A percentile compares a stretch with the other conserved stretches of the same genome.
Conservation (phyloP, 805 yeast species). For the Naumovozyma dairenensis region DNA sequence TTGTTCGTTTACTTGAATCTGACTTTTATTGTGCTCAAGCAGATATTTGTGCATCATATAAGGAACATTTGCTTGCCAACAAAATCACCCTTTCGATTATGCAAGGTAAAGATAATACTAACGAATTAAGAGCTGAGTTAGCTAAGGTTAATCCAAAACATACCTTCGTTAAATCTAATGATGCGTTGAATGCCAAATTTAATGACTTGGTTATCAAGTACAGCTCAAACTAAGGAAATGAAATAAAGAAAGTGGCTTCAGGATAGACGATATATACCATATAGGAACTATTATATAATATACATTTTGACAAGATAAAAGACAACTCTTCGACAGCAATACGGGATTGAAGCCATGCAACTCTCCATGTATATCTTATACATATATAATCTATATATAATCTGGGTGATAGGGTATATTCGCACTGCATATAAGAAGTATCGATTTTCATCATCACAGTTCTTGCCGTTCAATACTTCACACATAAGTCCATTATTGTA, state of each 20-base stretch:
- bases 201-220: constrained; percentile 62
- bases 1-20: constrained; percentile 40
- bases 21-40: constrained; percentile 31
- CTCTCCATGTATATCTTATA: too few relatives aligned
- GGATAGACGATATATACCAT: too few relatives aligned
- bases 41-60: constrained; percentile 21
- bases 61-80: constrained; percentile 49
- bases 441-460: too few relatives aligned
- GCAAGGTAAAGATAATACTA: constrained; percentile 39
- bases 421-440: too few relatives aligned
- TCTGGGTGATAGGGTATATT: too few relatives aligned
- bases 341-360: too few relatives aligned
- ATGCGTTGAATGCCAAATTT: constrained; percentile 54
- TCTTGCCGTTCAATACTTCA: too few relatives aligned
- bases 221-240: constrained; percentile 16
- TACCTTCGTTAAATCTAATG: constrained; percentile 45
- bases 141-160: constrained; percentile 43
- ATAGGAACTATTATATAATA: too few relatives aligned
- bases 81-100: constrained; percentile 54
- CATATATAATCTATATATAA: background rate
- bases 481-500: too few relatives aligned
- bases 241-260: too few relatives aligned
- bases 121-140: constrained; percentile 39
- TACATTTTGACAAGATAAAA: too few relatives aligned
- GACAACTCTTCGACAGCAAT: too few relatives aligned